These are phyloP conservation scores for Isabelozyma rhagii DNA, from an alignment of 805 yeast species.

Conservation along the genomic window DNA sequence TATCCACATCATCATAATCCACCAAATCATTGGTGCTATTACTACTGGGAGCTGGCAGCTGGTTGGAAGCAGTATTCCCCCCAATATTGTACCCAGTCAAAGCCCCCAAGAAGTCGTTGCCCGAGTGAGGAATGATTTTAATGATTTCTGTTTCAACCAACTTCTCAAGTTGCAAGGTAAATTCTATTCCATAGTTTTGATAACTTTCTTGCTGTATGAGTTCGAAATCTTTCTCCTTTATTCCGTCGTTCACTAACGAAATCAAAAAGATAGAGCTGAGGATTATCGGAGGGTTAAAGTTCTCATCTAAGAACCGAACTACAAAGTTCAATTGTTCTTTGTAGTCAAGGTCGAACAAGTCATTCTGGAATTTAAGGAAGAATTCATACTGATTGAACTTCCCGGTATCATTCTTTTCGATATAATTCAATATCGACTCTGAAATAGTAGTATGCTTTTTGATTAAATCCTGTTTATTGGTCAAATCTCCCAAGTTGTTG, in stretches of 20 bases:
- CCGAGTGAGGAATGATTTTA: constrained; percentile 20
- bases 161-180: constrained; percentile 45
- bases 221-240: constrained; percentile 61
- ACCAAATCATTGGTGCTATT: neutral
- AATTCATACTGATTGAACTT: constrained; percentile 36
- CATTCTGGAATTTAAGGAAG: constrained; percentile 65
- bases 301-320: constrained; percentile 37
- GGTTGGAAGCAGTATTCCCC: constrained; percentile 7
- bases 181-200: constrained; percentile 62
- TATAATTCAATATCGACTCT: constrained; percentile 53
- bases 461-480: constrained; percentile 63
- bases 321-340: constrained; percentile 24
- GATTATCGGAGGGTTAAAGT: constrained; percentile 39
- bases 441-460: constrained; percentile 74
- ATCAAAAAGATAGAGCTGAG: constrained; percentile 56
- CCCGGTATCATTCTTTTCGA: constrained; percentile 22
- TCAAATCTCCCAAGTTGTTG: constrained; percentile 62
- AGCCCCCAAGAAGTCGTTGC: constrained; percentile 21
- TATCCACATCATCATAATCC: constrained; percentile 10
- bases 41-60: neutral
- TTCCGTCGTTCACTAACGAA: constrained; percentile 64
- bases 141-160: constrained; percentile 49
- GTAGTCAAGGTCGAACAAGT: constrained; percentile 49
- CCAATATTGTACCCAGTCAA: constrained; percentile 8
- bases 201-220: constrained; percentile 52